These are phyloP conservation scores for Talaromyces wortmannii DNA, from an alignment of 495 filamentous ascomycete genomes.

Conservation along the genomic window DNA sequence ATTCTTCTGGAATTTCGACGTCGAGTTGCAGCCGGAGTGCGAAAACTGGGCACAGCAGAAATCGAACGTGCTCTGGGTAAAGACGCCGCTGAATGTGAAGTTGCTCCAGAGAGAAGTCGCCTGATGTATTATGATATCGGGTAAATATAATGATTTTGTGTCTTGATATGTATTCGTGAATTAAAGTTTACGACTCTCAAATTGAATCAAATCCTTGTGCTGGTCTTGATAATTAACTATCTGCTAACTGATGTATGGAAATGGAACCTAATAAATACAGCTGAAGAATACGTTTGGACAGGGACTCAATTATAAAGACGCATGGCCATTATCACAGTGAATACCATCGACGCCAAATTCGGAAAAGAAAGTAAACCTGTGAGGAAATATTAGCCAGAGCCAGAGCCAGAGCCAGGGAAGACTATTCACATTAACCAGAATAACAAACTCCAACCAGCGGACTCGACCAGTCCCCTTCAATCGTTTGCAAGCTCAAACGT, in stretches of 20 bases:
- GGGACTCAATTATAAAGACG: too few species aligned
- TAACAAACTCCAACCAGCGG: background rate
- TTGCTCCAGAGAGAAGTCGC: background rate
- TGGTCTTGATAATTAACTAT: too few species aligned
- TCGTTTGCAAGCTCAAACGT: background rate
- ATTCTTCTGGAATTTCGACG: constrained; percentile 46
- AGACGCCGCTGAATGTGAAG: constrained; percentile 26
- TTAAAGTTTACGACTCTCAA: background rate
- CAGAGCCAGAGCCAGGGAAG: too few species aligned
- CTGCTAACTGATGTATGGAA: too few species aligned
- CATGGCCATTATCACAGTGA: too few species aligned
- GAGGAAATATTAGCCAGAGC: too few species aligned
- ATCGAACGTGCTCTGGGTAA: constrained; percentile 38
- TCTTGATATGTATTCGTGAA: background rate
- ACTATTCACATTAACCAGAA: too few species aligned
- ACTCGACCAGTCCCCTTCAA: background rate
- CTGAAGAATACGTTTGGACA: too few species aligned
- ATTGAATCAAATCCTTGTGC: too few species aligned
- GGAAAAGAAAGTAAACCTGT: too few species aligned
- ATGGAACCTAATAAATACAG: too few species aligned
- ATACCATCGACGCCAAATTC: too few species aligned
- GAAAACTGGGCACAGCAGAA: constrained; percentile 34
- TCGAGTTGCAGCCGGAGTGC: constrained; percentile 25
- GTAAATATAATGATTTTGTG: background rate
- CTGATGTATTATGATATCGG: background rate